Evolutionary conservation across 305 asterid species (phyloP), one percentile per base, ranked within the genome.

Genomic region (Fraxinus platypoda): DNA sequence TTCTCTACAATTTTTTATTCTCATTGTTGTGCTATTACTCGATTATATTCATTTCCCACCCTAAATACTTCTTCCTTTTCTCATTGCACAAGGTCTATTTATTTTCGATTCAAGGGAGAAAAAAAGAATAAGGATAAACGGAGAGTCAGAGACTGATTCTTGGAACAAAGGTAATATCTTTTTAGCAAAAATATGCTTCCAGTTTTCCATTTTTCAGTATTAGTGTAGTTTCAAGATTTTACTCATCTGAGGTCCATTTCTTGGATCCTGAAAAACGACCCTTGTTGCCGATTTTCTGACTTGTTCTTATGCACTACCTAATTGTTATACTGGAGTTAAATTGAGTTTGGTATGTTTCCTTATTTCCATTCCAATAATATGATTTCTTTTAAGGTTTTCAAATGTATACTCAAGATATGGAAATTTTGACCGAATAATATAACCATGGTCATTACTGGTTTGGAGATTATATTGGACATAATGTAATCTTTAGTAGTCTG

Each of bases 181-280:
- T 41, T 66, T 52, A 64, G n/a, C 12, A 9, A 9, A 46, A 57
- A 8, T 59, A 43, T 2, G 0, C 3, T 30, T 38, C 28, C 74
- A 54, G 54, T 86, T 64, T 74, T 77, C 21, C 70, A 76, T 77
- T 83, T 74, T 73, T 66, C 30, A 80, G 74, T 43, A 80, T 75
- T 72, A 26, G 37, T 26, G 34, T 66, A 66, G 38, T 64, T 35
- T 80, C 46, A 28, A 17, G 35, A 25, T 73, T 71, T 52, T 8
- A 3, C 30, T 49, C 11, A 52, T 26, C 30, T 28, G 30, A 11
- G 62, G 35, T 37, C 62, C 52, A 43, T 30, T 76, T 46, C 33
- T 78, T 71, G 7, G 75, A 34, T 49, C 78, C 13, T n/a, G 46
- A 37, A 26, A 43, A 62, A 46, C 17, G 7, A 66, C 7, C 74